Evolutionary conservation across 257 asterid species (phyloP).

Genomic region (Jasminum sambac): DNA sequence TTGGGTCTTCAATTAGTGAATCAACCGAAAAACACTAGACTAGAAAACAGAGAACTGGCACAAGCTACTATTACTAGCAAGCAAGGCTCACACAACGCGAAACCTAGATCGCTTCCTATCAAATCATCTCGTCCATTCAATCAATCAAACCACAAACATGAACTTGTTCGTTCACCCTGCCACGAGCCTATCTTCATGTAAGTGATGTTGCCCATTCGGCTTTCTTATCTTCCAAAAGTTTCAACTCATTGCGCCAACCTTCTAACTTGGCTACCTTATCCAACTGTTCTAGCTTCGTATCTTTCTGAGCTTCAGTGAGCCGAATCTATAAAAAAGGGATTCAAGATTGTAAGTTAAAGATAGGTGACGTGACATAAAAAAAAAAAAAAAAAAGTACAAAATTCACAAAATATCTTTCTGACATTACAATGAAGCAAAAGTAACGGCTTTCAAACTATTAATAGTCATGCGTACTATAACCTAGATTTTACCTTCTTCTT

Average conservation of each 20-base stretch:
- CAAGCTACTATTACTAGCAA: no score
- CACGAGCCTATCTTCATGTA: slow-evolving; percentile 3
- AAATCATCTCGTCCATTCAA: no score
- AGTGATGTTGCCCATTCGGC: slow-evolving; percentile 39
- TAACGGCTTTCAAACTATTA: background rate
- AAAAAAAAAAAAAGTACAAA: no score
- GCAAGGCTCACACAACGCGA: no score
- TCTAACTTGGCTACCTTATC: slow-evolving; percentile 84
- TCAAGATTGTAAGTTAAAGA: no score
- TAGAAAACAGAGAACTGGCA: no score
- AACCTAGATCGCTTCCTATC: no score
- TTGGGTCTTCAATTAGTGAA: no score
- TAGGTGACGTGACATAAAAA: no score
- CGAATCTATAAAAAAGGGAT: slow-evolving; percentile 60
- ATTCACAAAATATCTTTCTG: background rate
- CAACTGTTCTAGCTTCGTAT: slow-evolving; percentile 64
- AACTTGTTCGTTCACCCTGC: no score
- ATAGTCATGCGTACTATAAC: background rate
- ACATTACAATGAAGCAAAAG: background rate
- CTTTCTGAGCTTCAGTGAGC: slow-evolving; percentile 70
- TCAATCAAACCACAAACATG: no score
- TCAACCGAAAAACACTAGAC: no score
- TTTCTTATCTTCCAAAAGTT: slow-evolving; percentile 73
- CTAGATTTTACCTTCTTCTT: slow-evolving; percentile 76
- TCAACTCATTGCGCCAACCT: slow-evolving; percentile 79